phyloP scores from a whole-genome alignment of 176 grass and related monocot species.

The Eremochloa ophiuroides region DNA sequence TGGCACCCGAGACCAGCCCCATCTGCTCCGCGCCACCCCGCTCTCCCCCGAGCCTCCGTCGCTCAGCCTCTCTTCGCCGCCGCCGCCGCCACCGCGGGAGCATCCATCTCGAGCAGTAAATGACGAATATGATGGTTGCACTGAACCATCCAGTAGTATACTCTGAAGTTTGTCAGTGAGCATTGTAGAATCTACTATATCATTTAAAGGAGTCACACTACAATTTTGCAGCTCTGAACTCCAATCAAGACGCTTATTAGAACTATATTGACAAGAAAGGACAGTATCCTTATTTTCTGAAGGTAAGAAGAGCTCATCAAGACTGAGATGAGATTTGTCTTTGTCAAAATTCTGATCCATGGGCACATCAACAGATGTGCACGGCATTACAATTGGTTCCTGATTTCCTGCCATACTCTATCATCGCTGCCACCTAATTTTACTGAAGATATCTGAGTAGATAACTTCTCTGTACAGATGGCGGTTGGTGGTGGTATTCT shows the following conservation, averaged over 20 bases:
- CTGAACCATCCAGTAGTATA: slow-evolving; percentile 24
- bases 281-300: slow-evolving; percentile 19
- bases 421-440: slow-evolving; percentile 41
- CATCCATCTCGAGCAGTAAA: too few relatives aligned
- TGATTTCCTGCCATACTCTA: slow-evolving; percentile 18
- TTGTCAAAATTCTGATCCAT: slow-evolving; percentile 12
- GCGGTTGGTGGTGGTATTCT: slow-evolving; percentile 64
- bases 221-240: slow-evolving; percentile 28
- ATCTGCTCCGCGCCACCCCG: too few relatives aligned
- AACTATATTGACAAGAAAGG: slow-evolving; percentile 26
- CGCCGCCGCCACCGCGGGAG: too few relatives aligned
- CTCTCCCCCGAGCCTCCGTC: too few relatives aligned
- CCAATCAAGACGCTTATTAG: slow-evolving; percentile 46
- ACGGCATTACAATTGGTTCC: slow-evolving; percentile 13
- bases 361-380: neutral
- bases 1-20: too few relatives aligned
- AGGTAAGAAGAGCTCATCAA: slow-evolving; percentile 15
- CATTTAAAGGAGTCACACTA: slow-evolving; percentile 13
- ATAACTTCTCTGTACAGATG: slow-evolving; percentile 46
- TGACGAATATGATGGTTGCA: slow-evolving; percentile 18
- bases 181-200: slow-evolving; percentile 22
- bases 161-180: slow-evolving; percentile 7
- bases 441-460: slow-evolving; percentile 46
- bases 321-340: slow-evolving; percentile 21
- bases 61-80: too few relatives aligned